These are phyloP conservation scores for Talaromyces sp. DNA, from an alignment of 2,329 filamentous ascomycete species.

Conservation along the genomic window DNA sequence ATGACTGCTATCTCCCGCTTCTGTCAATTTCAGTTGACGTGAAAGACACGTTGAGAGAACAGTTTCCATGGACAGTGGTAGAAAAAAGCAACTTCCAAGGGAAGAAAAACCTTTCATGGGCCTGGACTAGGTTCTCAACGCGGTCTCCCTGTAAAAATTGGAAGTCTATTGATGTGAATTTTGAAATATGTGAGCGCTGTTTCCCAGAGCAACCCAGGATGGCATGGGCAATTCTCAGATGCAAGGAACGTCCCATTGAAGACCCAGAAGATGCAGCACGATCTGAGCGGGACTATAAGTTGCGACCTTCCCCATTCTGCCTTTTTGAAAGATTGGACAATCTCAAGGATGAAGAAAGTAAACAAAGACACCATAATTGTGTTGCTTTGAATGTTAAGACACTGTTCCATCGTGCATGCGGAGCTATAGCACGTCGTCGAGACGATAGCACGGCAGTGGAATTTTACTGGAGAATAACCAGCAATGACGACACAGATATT, in stretches of 20 bases:
- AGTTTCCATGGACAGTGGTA: constrained; percentile 27
- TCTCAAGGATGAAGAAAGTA: not conserved
- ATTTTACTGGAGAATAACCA: constrained; percentile 47
- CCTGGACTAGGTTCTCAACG: constrained; percentile 28
- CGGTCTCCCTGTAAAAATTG: constrained; percentile 30
- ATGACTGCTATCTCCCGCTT: constrained; percentile 31
- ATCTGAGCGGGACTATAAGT: constrained; percentile 52
- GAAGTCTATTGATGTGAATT: constrained; percentile 21
- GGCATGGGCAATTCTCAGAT: constrained; percentile 30
- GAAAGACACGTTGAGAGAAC: constrained; percentile 1
- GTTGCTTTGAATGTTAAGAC: constrained; percentile 38
- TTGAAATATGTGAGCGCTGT: constrained; percentile 28
- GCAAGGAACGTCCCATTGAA: constrained; percentile 43
- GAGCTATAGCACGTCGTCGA: constrained; percentile 23
- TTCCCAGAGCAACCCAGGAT: constrained; percentile 32
- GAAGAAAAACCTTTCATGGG: constrained; percentile 31
- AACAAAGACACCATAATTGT: constrained; percentile 35
- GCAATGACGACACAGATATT: constrained; percentile 40
- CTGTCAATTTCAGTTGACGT: constrained; percentile 27
- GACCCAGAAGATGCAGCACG: constrained; percentile 48
- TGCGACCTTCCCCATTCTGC: constrained; percentile 42
- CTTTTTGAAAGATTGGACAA: constrained; percentile 34
- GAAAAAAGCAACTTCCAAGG: constrained; percentile 27
- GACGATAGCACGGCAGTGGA: constrained; percentile 22
- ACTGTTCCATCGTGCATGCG: constrained; percentile 35